phyloP scores from a whole-genome alignment of 352 stramenopile species.

The Phytophthora europaea region DNA sequence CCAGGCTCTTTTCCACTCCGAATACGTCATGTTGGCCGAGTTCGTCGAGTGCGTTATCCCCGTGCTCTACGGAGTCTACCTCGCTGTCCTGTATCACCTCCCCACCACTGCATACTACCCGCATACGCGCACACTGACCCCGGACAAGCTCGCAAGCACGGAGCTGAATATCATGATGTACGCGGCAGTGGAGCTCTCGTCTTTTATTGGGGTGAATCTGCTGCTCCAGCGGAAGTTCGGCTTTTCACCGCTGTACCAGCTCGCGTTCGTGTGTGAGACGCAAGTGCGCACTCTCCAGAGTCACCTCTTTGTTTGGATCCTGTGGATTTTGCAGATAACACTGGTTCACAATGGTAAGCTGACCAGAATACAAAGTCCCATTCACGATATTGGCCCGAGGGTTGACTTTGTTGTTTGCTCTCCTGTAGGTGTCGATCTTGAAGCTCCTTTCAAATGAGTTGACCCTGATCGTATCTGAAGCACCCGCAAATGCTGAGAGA shows the following conservation, averaged over 20 bases:
- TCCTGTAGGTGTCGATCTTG: background rate
- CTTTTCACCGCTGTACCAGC: slow-evolving; percentile 35
- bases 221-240: slow-evolving; percentile 28
- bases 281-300: slow-evolving; percentile 25
- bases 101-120: slow-evolving; percentile 34
- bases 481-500: too few relatives aligned
- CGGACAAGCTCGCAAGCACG: slow-evolving; percentile 4
- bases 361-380: too few relatives aligned
- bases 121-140: slow-evolving; percentile 16
- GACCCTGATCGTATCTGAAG: too few relatives aligned
- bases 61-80: slow-evolving; percentile 38
- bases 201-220: slow-evolving; percentile 16
- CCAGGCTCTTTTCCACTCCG: too few relatives aligned
- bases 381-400: too few relatives aligned
- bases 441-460: background rate
- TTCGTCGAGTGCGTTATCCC: slow-evolving; percentile 24
- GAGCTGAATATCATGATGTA: slow-evolving; percentile 29
- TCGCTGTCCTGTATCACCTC: slow-evolving; percentile 30
- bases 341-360: too few relatives aligned
- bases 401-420: background rate
- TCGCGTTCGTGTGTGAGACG: slow-evolving; percentile 43
- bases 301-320: too few relatives aligned
- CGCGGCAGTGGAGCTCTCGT: slow-evolving; percentile 29
- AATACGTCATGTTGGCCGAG: too few relatives aligned
- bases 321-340: too few relatives aligned